Base-by-base conservation (phyloP, 2,329 filamentous ascomycete genomes). In the Xylariaceae sp. region DNA sequence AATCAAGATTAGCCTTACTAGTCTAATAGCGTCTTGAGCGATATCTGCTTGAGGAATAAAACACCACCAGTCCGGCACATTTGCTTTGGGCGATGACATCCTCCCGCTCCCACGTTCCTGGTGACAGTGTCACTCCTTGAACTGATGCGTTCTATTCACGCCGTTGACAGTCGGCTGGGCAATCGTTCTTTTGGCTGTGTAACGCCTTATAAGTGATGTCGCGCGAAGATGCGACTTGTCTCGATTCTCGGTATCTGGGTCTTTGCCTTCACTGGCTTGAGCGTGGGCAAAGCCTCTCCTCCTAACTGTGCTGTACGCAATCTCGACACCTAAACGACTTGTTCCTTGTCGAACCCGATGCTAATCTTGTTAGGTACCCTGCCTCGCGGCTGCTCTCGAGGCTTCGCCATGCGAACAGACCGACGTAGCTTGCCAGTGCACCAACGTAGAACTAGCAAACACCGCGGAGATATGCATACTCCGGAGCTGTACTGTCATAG, bases 381-480 rank as follows among this genome's bases (percentile, higher is more conserved):
- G 59, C 40, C 51, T 61, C n/a, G 16, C 44, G 10, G 50, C 32
- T 23, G 50, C 56, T 20, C 44, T 61, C 14, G 18, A 48, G 21
- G 40, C 7, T 2, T 61, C 59, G 32, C 19, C 56, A 44, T 61
- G 59, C 43, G 48, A 37, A 21, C 18, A 50, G 20, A 50, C 50
- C 6, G 56, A 61, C 23, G 46, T 54, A 37, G 43, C 37, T 6
- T 61, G 59, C 43, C 56, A 57, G 43, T 61, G 59, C 42, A 44
- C 52, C 2, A 48, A 59, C 48, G n/a, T 40, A 9, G 50, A 37
- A 10, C 44, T 59, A 7, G 40, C 37, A 9, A 12, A 43, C 1
- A 19, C 14, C 2, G 51, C 52, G 7, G 47, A 58, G 42, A 37
- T 19, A 32, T 61, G 59, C 42, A 48, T 59, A 6, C 14, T 54